Base-by-base conservation (phyloP, 805 yeast species). In the Kodamaea leandrae region DNA sequence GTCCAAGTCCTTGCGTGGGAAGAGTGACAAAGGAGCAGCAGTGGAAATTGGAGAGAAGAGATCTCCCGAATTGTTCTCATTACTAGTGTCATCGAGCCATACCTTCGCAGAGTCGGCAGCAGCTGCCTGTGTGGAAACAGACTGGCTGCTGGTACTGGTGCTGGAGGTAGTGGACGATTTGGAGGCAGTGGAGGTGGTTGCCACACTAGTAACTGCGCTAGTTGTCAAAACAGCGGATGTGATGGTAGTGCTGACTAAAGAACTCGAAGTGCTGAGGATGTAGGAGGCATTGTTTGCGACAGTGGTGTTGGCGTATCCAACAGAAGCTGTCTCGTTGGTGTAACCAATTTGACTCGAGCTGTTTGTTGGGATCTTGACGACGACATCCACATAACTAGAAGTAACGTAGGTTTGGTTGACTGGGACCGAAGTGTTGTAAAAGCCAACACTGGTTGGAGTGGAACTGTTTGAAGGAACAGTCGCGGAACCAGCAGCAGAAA, bases 11-110 rank as follows among this genome's bases (percentile, higher is more conserved):
- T 68, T 68, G 39, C 74, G 65, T 3, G 68, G 46, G 61, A 80
- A 80, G 37, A 74, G 66, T 1, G 66, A 41, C 6, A 69, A 50
- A 4, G 82, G 82, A 17, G 59, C 64, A 9, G 48, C 49, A 4
- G 76, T 73, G 32, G 69, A 67, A 41, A 82, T 65, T 2, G 72
- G 66, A 12, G 55, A 46, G 56, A 82, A 80, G n/a, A 82, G 61
- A 46, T 75, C 70, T 23, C 66, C 64, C 9, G 61, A 42, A 44
- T 53, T 51, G 36, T 37, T 40, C 13, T 43, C 51, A 19, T 37
- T 37, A 35, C 44, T 15, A 2, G 42, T 26, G 6, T 43, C 33
- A 30, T 30, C 33, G 33, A 14, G 7, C 33, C 33, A 30, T 12
- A 14, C 4, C 4, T n/a, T 27, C 5, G 32, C 17, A 14, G n/a